Conservation (phyloP, 306 rosid genomes). For the Glycine soja region DNA sequence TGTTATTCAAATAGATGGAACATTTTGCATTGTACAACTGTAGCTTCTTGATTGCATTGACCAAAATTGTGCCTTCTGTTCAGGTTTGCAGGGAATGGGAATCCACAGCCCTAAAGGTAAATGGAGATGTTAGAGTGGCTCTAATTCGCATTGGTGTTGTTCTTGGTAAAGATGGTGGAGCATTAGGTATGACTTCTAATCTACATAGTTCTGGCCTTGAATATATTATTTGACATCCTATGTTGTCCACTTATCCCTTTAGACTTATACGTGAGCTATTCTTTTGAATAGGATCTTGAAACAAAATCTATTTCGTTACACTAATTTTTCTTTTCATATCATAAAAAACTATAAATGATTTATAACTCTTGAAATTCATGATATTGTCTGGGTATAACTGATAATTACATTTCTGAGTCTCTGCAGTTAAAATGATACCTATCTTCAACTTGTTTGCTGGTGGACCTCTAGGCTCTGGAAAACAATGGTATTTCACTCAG, state of each 20-base stretch:
- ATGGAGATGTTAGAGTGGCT: conserved; percentile 81
- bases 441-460: conserved; percentile 95
- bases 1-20: conserved; percentile 7
- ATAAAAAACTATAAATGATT: not conserved
- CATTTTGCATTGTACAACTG: conserved; percentile 1
- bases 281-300: conserved; percentile 29
- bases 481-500: conserved; percentile 76
- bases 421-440: conserved; percentile 97
- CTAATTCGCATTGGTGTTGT: conserved; percentile 95
- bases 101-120: conserved; percentile 72
- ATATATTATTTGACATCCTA: conserved; percentile 11
- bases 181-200: conserved; percentile 69
- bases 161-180: conserved; percentile 99
- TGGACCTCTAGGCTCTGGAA: conserved; percentile 96
- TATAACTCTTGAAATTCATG: conserved; percentile 25
- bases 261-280: conserved; percentile 11
- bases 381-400: conserved; percentile 27
- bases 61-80: conserved; percentile 33
- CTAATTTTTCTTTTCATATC: not conserved
- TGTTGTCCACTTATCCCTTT: conserved; percentile 14
- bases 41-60: conserved; percentile 28
- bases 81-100: conserved; percentile 99
- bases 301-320: conserved; percentile 7
- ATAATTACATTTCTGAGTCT: conserved; percentile 44
- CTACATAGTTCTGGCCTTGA: conserved; percentile 12